Conservation (phyloP, 1,139 yeast species). For the Blastobotrys serpentis region DNA sequence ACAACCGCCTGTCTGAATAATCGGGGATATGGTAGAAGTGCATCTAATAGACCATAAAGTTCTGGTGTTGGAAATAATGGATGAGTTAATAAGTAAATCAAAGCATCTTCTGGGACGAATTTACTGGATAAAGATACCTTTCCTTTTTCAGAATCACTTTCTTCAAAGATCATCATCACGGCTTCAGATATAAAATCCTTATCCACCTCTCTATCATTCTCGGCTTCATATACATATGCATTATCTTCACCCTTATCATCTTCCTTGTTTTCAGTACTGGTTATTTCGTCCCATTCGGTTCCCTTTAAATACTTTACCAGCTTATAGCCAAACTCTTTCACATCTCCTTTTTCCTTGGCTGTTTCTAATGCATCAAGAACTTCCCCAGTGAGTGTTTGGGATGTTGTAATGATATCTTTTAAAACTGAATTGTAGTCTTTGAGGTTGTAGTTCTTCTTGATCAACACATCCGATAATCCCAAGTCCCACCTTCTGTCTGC, state of each 20-base stretch:
- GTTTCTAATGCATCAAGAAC: constrained; percentile 34
- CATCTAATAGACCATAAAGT: constrained; percentile 53
- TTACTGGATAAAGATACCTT: constrained; percentile 20
- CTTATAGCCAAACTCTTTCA: constrained; percentile 28
- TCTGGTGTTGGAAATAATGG: constrained; percentile 72
- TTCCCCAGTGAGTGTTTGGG: constrained; percentile 21
- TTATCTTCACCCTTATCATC: constrained; percentile 19
- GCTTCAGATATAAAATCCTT: constrained; percentile 53
- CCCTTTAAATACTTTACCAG: constrained; percentile 33
- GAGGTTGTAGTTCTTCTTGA: constrained; percentile 24
- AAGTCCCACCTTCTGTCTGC: constrained; percentile 21
- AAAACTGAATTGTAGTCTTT: constrained; percentile 28
- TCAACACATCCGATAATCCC: constrained; percentile 30
- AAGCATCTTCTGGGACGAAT: constrained; percentile 55
- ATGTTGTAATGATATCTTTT: constrained; percentile 23
- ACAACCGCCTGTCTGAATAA: constrained; percentile 78
- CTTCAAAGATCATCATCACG: constrained; percentile 46
- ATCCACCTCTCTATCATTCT: constrained; percentile 67
- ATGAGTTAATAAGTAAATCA: constrained; percentile 78
- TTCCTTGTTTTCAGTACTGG: constrained; percentile 19
- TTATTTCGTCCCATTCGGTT: constrained; percentile 27
- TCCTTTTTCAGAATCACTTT: constrained; percentile 19
- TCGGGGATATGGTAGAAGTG: constrained; percentile 54
- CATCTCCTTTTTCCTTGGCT: constrained; percentile 26
- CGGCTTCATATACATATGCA: constrained; percentile 54